Evolutionary conservation across 257 asterid species (phyloP), one percentile per base, ranked within the genome.

Genomic region (Plantago major): DNA sequence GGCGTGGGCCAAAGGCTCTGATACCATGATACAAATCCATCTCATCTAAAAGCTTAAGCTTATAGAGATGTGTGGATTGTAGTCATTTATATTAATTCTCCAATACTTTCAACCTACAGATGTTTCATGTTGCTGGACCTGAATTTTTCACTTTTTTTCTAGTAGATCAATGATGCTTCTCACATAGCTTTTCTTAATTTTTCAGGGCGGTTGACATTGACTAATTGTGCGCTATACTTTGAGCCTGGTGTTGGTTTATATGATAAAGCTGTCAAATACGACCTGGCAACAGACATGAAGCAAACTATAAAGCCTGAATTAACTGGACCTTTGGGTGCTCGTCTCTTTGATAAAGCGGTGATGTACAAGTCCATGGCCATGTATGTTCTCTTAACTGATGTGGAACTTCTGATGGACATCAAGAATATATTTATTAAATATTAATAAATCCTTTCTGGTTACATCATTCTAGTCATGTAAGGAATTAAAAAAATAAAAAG

Each of bases 311-410:
- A 81, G 78, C 95, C 97, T 58, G 97, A 89, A 71, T 71, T 89
- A 67, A 90, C 97, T 16, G 96, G 97, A 66, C 97, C 97, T n/a
- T 70, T 90, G 75, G 97, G 97, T 67, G 90, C 93, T 68, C 96
- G 96, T 65, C 84, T 90, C 72, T 90, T 90, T 66, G 97, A 90
- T 70, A 90, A 85, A 82, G 96, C 95, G 52, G 95, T 90, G 72
- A 84, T 90, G 97, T 90, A 90, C 87, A 90, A 87, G 77, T 84
- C 96, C 52, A 63, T 82, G 71, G 74, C 88, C 70, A 71, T 65
- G 97, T 90, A 81, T 68, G 95, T 63, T 79, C 56, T 69, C 83
- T 74, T 26, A 65, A 51, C 72, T 46, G 54, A 62, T 59, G 60
- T 70, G 60, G 66, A 67, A 47, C 12, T 59, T 22, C 10, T 42